Evolutionary conservation across 345 rosid genomes (phyloP).

Genomic region (Durio zibethinus): DNA sequence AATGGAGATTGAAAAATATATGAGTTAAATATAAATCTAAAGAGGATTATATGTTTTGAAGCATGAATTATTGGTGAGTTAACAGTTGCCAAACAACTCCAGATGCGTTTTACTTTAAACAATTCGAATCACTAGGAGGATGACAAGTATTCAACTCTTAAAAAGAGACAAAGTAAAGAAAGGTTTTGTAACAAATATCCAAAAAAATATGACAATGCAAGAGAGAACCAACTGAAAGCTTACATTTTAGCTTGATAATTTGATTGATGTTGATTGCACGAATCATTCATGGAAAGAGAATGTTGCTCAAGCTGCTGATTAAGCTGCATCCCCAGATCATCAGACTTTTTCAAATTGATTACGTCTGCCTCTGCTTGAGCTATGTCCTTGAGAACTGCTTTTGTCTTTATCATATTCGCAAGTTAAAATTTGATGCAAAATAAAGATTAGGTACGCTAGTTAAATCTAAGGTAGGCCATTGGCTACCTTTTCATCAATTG

Average conservation of each 20-base stretch:
- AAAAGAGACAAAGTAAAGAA: neutral
- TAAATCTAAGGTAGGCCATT: conserved; percentile 15
- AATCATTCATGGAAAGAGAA: conserved; percentile 36
- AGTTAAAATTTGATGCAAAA: conserved; percentile 24
- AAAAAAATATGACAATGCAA: neutral
- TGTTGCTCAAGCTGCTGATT: conserved; percentile 39
- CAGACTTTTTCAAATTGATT: conserved; percentile 54
- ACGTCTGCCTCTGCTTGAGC: conserved; percentile 59
- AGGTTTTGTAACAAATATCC: neutral
- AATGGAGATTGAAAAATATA: neutral
- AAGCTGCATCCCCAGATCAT: conserved; percentile 55
- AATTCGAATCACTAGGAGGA: neutral
- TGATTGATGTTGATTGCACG: neutral
- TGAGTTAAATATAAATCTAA: neutral
- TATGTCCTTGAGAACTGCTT: conserved; percentile 62
- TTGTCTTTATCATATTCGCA: conserved; percentile 41
- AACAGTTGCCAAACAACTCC: neutral
- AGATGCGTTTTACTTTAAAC: neutral
- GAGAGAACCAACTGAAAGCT: neutral
- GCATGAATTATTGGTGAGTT: neutral
- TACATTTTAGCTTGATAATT: neutral
- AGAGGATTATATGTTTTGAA: neutral
- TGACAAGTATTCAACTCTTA: neutral
- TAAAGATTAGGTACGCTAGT: conserved; percentile 15
- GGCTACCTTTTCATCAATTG: conserved; percentile 59